These are phyloP conservation scores for Chimonanthus praecox DNA, from an alignment of 164 flowering plant genomes.

Conservation along the genomic window DNA sequence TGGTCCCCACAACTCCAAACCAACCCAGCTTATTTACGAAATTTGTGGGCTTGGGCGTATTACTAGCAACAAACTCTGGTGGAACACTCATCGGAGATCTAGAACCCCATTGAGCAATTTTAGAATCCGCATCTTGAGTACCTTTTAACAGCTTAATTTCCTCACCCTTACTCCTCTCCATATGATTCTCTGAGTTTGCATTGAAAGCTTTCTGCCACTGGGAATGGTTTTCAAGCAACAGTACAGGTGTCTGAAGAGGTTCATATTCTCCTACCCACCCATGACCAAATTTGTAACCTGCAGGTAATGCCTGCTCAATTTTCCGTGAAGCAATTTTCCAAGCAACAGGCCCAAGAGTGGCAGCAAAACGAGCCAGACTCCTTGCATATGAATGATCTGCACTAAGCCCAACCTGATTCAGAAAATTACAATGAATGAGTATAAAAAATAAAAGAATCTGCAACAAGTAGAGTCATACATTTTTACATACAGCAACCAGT, in stretches of 20 bases:
- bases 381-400: constrained; percentile 82
- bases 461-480: constrained; percentile 5
- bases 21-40: constrained; percentile 29
- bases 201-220: constrained; percentile 26
- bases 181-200: constrained; percentile 14
- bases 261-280: constrained; percentile 99
- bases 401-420: constrained; percentile 81
- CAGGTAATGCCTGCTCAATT: constrained; percentile 74
- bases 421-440: constrained; percentile 16
- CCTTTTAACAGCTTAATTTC: not conserved
- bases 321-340: constrained; percentile 82
- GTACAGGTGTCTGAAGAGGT: constrained; percentile 61
- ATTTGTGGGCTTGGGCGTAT: constrained; percentile 20
- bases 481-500: constrained; percentile 65
- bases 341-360: constrained; percentile 80
- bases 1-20: constrained; percentile 12
- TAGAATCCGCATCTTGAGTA: not conserved
- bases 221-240: constrained; percentile 36
- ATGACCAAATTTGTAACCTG: constrained; percentile 67
- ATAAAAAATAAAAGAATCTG: constrained; percentile 2
- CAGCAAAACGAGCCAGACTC: constrained; percentile 94
- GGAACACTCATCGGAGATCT: not conserved
- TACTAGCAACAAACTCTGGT: constrained; percentile 5
- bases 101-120: not conserved
- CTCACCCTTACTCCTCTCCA: constrained; percentile 25